Base-by-base conservation (phyloP, 257 asterid species). In the Jacaranda copaia region DNA sequence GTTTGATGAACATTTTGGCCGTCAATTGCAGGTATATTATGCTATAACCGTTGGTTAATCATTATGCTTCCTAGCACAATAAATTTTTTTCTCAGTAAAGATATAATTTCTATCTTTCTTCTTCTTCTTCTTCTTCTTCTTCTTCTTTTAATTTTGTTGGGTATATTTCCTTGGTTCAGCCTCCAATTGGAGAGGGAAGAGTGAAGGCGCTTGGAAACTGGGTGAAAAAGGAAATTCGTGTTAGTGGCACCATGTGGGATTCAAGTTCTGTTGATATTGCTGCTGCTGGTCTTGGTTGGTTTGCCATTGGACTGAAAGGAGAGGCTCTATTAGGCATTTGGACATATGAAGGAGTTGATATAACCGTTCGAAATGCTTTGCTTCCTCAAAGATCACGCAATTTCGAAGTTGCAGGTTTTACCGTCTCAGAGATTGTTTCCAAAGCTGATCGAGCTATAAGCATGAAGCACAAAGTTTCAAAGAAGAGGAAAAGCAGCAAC, bases 201-300 rank as follows among this genome's bases (percentile, higher is more conserved):
- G 81, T 88, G 5, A 58, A 88, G 81, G 86, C 91, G 84, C 89
- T 93, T 19, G 99, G 97, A 20, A 82, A 76, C 73, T 95, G 97
- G 99, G 89, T 88, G 78, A 92, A 64, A 76, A 91, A 68, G 87
- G 94, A 93, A 78, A 76, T 88, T 18, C 80, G 5, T 5, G 92
- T 91, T 0, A 70, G 81, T 14, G 98, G 98, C 38, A 76, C 69
- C 76, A 59, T 70, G 15, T 94, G 98, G 96, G 96, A 91, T 73
- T 89, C 92, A 1, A 95, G 96, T 70, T 88, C 83, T 18, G 83
- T 80, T 18, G 97, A 95, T 70, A 83, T 95, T 73, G 94, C 96
- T 52, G 90, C 89, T 60, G 83, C 93, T 20, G 99, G 98, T 71
- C 89, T 95, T 72, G 98, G 98, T 65, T 95, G 99, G 99, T 88